Conservation (phyloP, 345 rosid genomes). For the Gossypium thurberi region DNA sequence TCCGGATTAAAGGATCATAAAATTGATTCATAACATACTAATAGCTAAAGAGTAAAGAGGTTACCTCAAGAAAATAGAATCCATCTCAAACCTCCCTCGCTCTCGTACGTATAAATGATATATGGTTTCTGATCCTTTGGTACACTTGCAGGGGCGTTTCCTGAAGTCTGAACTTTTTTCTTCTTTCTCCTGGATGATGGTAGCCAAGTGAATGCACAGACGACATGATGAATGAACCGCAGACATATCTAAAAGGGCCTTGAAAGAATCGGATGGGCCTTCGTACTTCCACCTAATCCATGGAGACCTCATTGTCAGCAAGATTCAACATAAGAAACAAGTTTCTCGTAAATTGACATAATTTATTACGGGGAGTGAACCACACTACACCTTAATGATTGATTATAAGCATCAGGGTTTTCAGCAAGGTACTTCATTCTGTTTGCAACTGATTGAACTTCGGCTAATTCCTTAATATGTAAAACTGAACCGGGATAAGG, state of each 20-base stretch:
- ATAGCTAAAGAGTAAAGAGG: background rate
- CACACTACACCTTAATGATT: conserved; percentile 44
- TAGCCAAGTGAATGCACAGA: conserved; percentile 87
- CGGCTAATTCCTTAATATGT: conserved; percentile 56
- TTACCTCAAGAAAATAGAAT: conserved; percentile 82
- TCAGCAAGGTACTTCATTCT: conserved; percentile 68
- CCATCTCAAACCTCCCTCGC: conserved; percentile 80
- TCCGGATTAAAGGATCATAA: background rate
- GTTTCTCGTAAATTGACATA: background rate
- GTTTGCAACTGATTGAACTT: conserved; percentile 56
- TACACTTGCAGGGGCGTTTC: conserved; percentile 84
- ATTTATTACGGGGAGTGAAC: background rate
- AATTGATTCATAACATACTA: background rate
- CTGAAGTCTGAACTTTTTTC: conserved; percentile 46
- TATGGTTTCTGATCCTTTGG: conserved; percentile 54
- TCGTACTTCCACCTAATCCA: conserved; percentile 82
- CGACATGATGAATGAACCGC: conserved; percentile 98
- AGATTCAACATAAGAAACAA: background rate
- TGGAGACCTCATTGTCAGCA: conserved; percentile 12
- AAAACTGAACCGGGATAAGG: conserved; percentile 57
- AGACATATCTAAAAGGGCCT: conserved; percentile 96
- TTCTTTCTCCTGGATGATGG: conserved; percentile 60
- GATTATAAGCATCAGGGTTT: conserved; percentile 64
- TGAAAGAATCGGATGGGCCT: conserved; percentile 93
- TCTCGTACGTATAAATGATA: conserved; percentile 77